A percentile compares a stretch with the other conserved stretches of the same genome.
phyloP scores from a whole-genome alignment of 805 yeast genomes.

The Kuraishia cidri region DNA sequence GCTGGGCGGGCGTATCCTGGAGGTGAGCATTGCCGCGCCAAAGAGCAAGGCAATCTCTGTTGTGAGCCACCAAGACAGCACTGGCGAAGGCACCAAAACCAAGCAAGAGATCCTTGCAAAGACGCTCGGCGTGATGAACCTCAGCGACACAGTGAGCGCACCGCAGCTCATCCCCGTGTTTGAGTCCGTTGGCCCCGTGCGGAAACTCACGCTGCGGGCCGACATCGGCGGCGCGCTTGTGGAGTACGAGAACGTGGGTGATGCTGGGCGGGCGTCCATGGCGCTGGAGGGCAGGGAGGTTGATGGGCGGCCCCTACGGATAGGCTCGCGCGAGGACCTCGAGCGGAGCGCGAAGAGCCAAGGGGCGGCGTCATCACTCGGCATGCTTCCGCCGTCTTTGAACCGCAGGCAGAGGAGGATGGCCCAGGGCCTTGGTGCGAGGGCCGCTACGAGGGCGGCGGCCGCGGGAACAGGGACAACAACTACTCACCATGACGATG shows the following conservation, averaged over 20 bases:
- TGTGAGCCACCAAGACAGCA: slow-evolving; percentile 1
- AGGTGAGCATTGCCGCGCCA: slow-evolving; percentile 37
- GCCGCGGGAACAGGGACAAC: too few relatives aligned
- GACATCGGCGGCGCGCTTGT: slow-evolving; percentile 39
- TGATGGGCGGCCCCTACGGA: slow-evolving; percentile 15
- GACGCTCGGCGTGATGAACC: slow-evolving; percentile 14
- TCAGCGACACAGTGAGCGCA: slow-evolving; percentile 27
- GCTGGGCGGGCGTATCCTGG: slow-evolving; percentile 37
- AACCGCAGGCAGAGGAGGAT: background rate
- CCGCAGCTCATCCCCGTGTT: slow-evolving; percentile 23
- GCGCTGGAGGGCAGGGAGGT: slow-evolving; percentile 27
- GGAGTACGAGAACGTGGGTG: slow-evolving; percentile 28
- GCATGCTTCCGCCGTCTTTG: background rate
- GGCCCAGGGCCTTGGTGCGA: too few relatives aligned
- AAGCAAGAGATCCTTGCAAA: slow-evolving; percentile 9
- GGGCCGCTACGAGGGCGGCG: too few relatives aligned
- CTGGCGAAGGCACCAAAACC: slow-evolving; percentile 1
- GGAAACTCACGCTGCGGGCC: slow-evolving; percentile 34
- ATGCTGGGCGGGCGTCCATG: slow-evolving; percentile 45
- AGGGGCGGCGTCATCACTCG: background rate
- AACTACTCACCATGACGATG: too few relatives aligned
- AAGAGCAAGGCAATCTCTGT: slow-evolving; percentile 20
- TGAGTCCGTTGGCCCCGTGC: slow-evolving; percentile 25
- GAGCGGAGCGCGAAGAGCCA: background rate
- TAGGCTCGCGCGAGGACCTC: background rate